phyloP scores from a whole-genome alignment of 306 rosid species.

The Mimosa bimucronata region DNA sequence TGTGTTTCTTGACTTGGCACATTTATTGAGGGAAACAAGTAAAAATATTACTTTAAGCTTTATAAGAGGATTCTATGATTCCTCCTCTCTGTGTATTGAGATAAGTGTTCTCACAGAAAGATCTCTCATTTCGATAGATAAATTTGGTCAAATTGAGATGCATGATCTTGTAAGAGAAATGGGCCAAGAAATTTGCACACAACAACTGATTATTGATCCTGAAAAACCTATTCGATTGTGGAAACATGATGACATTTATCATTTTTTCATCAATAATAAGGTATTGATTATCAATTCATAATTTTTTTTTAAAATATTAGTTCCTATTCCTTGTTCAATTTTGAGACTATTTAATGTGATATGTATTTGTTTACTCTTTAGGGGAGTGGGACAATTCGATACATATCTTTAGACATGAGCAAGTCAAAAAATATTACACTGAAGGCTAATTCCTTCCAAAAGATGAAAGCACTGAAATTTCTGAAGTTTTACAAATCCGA shows the following conservation, averaged over 20 bases:
- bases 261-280: neutral
- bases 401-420: neutral
- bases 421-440: neutral
- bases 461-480: neutral
- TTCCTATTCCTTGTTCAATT: neutral
- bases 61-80: neutral
- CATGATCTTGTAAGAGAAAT: neutral
- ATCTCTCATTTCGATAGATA: neutral
- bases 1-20: neutral
- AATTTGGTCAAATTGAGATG: neutral
- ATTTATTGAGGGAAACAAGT: neutral
- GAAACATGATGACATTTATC: neutral
- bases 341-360: too few relatives aligned
- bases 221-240: neutral
- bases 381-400: slow-evolving; percentile 1
- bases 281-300: neutral
- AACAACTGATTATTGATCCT: neutral
- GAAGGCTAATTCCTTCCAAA: too few relatives aligned
- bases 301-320: neutral
- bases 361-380: neutral
- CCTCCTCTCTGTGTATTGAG: neutral
- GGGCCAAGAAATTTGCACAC: neutral
- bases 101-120: neutral
- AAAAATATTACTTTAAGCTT: neutral
- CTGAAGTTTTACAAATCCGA: neutral